phyloP scores from a whole-genome alignment of 1,139 yeast species.

The Lodderomyces elongisporus region DNA sequence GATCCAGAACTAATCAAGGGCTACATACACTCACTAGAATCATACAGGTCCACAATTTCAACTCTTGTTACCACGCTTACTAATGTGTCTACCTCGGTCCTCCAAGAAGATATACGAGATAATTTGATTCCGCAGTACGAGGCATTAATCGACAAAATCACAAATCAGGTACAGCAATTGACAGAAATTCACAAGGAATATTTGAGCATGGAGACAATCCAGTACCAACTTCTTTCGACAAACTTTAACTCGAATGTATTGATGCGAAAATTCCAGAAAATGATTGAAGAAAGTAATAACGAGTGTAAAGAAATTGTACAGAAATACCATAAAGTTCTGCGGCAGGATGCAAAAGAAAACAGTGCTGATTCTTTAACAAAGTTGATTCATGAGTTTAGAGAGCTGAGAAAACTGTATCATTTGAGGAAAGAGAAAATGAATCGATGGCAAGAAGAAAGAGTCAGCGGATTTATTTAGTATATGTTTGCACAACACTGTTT shows the following conservation, averaged over 20 bases:
- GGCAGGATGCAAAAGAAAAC: too few relatives aligned
- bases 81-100: conserved; percentile 14
- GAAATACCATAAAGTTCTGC: too few relatives aligned
- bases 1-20: conserved; percentile 30
- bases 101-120: conserved; percentile 8
- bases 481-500: too few relatives aligned
- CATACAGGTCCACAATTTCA: conserved; percentile 19
- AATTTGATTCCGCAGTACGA: conserved; percentile 25
- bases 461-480: conserved; percentile 37
- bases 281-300: conserved; percentile 22
- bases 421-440: conserved; percentile 53
- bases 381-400: too few relatives aligned
- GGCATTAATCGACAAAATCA: conserved; percentile 20
- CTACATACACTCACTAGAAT: conserved; percentile 22
- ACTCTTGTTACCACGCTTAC: conserved; percentile 15
- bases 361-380: too few relatives aligned
- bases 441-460: conserved; percentile 64
- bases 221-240: conserved; percentile 36
- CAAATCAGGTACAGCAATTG: conserved; percentile 22
- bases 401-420: conserved; percentile 47
- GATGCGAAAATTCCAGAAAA: conserved; percentile 23
- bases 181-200: conserved; percentile 29
- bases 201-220: conserved; percentile 32
- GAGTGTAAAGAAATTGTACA: conserved; percentile 21
- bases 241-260: conserved; percentile 33